A percentile compares a stretch with the other conserved stretches of the same genome.
Conservation (phyloP, 2,329 filamentous ascomycete species). For the Pestalotiopsis sp. region DNA sequence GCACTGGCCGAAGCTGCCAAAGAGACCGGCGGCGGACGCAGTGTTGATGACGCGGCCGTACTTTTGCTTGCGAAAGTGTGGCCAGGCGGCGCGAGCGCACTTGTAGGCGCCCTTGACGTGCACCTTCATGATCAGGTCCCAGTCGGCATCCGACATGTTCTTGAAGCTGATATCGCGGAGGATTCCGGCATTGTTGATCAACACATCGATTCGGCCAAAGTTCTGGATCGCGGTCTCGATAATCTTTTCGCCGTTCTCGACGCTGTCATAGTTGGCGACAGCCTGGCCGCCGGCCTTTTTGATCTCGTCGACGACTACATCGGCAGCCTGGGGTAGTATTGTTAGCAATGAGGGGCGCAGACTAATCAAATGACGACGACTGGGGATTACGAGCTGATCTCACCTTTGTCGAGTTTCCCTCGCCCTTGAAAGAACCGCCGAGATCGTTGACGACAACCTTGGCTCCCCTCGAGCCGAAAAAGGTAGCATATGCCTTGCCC, state of each 20-base stretch:
- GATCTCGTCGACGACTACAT: constrained; percentile 82
- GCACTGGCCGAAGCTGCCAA: constrained; percentile 92
- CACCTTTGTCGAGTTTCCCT: constrained; percentile 86
- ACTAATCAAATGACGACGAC: neutral
- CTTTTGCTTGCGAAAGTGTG: constrained; percentile 98
- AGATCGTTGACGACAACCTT: constrained; percentile 97
- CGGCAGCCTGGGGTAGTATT: constrained; percentile 63
- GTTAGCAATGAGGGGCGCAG: neutral
- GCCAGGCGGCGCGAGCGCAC: constrained; percentile 92
- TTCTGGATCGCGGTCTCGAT: constrained; percentile 83
- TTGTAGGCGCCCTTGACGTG: constrained; percentile 95
- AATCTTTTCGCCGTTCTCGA: constrained; percentile 91
- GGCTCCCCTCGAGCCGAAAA: constrained; percentile 90
- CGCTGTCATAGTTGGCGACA: constrained; percentile 95
- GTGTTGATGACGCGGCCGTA: constrained; percentile 97
- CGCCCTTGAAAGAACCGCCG: constrained; percentile 89
- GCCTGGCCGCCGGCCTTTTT: constrained; percentile 90
- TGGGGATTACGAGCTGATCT: constrained; percentile 22
- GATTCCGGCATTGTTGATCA: constrained; percentile 98
- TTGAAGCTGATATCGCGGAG: constrained; percentile 95
- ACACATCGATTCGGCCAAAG: constrained; percentile 87
- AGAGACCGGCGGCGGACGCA: constrained; percentile 91
- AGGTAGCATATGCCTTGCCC: constrained; percentile 81
- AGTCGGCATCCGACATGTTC: constrained; percentile 97
- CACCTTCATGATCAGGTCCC: constrained; percentile 92